Conservation (phyloP, 106 monocot species). For the Dioscorea zingiberensis region DNA sequence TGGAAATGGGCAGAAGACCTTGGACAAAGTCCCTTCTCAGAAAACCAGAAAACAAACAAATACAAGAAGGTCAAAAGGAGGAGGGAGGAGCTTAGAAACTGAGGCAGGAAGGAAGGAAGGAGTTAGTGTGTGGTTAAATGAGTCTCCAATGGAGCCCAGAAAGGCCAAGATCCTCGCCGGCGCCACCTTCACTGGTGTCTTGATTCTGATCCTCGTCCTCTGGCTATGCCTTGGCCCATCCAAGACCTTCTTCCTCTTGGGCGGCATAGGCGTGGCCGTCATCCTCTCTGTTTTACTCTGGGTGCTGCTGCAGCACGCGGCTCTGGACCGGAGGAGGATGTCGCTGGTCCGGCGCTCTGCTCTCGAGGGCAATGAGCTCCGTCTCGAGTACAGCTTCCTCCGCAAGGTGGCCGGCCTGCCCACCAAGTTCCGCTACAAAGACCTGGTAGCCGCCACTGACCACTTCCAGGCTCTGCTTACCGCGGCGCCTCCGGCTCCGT, state of each 20-base stretch:
- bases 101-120: no score
- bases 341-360: not conserved
- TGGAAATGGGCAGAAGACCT: no score
- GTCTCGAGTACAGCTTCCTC: conserved; percentile 17
- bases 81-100: no score
- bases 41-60: no score
- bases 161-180: conserved; percentile 4
- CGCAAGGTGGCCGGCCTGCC: conserved; percentile 30
- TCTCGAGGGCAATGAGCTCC: conserved; percentile 7
- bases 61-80: no score
- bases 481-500: conserved; percentile 42
- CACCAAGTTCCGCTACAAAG: conserved; percentile 26
- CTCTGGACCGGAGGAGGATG: conserved; percentile 9
- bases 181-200: not conserved
- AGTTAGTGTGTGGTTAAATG: no score
- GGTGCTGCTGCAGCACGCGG: conserved; percentile 6
- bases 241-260: conserved; percentile 13
- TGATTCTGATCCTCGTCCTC: not conserved
- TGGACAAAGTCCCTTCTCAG: no score
- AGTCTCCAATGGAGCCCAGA: conserved; percentile 1
- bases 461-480: conserved; percentile 26
- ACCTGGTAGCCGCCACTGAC: conserved; percentile 37
- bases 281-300: conserved; percentile 16
- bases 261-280: conserved; percentile 12
- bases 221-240: not conserved